Base-by-base conservation (phyloP, 352 stramenopile genomes). In the Blastocystis sp. region DNA sequence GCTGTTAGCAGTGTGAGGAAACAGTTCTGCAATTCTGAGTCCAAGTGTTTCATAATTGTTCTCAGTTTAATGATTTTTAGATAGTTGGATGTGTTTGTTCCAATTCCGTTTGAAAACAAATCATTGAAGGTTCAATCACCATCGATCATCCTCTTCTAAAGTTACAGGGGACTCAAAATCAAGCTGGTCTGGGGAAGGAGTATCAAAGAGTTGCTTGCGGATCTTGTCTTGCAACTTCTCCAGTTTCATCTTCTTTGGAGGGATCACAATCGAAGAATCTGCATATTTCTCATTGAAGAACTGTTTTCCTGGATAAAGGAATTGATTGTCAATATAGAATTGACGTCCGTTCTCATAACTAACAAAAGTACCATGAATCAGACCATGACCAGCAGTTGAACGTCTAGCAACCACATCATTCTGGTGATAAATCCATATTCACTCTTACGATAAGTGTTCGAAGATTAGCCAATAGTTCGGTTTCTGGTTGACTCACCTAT, bases 261-360 rank as follows among this genome's bases (percentile, higher is more conserved):
- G 59, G 2, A 69, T 69, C 3, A n/a, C 24, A 21, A 69, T 29
- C 59, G 59, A 43, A 29, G 59, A 21, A 39, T 69, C 59, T 29
- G 59, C 59, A 14, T 46, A 43, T n/a, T 35, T 43, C 59, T 69
- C 59, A 39, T 69, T 69, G 59, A 69, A 69, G 32, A 69, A 69
- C 11, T 24, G 16, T 43, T 69, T 69, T 69, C 59, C 59, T 6
- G 14, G 59, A 69, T 21, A 21, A 35, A 69, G 24, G 59, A 69
- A 69, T 4, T 21, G 14, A 2, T 43, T 32, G 59, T 69, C 24
- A 16, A 69, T 69, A 39, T 24, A 69, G 59, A 43, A 69, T 19
- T 43, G 59, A 24, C 24, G 24, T 35, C 59, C 32, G 7, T 35
- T 32, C 37, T 43, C 59, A 39, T 35, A 69, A 24, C 24, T 43